These are phyloP conservation scores for Didymella arachidicola DNA, from an alignment of 2,329 filamentous ascomycete species.

Conservation along the genomic window DNA sequence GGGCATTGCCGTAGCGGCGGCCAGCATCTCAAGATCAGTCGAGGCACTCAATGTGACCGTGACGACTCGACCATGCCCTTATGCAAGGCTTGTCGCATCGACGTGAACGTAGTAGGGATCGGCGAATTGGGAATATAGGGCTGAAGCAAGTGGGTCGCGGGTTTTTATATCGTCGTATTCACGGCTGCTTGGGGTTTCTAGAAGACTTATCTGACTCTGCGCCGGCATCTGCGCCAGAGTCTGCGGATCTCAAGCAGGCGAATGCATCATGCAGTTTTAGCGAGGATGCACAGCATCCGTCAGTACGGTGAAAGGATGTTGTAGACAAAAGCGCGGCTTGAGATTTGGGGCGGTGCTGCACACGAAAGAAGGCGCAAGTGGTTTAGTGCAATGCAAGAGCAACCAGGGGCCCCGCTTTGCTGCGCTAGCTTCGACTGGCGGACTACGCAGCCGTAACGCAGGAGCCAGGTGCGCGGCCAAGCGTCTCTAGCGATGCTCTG, in stretches of 20 bases:
- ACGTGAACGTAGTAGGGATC: conserved; percentile 14
- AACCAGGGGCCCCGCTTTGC: conserved; percentile 6
- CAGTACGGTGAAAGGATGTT: conserved; percentile 17
- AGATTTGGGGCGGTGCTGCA: conserved; percentile 29
- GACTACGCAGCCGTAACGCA: conserved; percentile 8
- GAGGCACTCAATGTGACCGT: conserved; percentile 17
- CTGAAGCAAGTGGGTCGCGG: conserved; percentile 29
- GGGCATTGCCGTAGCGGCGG: conserved; percentile 36
- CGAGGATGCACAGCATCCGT: conserved; percentile 27
- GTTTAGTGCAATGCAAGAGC: background rate
- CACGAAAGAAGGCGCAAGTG: conserved; percentile 4
- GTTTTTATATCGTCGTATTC: conserved; percentile 26
- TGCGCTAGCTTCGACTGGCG: conserved; percentile 1
- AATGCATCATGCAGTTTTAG: conserved; percentile 31
- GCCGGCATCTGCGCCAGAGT: background rate
- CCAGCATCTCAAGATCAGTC: conserved; percentile 21
- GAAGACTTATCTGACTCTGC: conserved; percentile 21
- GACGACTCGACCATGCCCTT: conserved; percentile 14
- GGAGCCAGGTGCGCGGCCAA: conserved; percentile 12
- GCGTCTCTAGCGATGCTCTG: conserved; percentile 13
- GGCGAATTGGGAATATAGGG: conserved; percentile 30
- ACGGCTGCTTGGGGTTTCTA: conserved; percentile 15
- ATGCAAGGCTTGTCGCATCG: conserved; percentile 19
- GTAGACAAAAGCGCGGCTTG: conserved; percentile 17
- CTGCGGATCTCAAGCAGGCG: conserved; percentile 13